Evolutionary conservation across 768 basidiomycete genomes (phyloP).

Genomic region (Podaxis sp.): DNA sequence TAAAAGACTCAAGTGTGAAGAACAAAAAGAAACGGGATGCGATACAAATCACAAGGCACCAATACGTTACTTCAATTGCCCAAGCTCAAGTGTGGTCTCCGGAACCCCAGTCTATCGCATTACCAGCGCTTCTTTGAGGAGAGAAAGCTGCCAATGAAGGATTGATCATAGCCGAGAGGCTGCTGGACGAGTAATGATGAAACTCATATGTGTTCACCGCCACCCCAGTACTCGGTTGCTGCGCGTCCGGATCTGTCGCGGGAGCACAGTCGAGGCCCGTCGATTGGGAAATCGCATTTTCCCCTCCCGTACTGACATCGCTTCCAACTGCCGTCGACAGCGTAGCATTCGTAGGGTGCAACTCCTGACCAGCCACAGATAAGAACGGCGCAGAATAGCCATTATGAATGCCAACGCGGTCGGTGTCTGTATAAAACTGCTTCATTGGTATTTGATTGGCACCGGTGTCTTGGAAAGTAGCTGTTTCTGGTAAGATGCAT

Average conservation of each 20-base stretch:
- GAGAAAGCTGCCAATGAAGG: neutral
- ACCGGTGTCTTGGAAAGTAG: neutral
- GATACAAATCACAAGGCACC: neutral
- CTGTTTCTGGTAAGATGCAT: neutral
- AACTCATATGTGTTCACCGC: neutral
- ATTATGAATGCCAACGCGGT: neutral
- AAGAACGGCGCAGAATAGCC: neutral
- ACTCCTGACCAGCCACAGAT: neutral
- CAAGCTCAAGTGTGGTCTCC: neutral
- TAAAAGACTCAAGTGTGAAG: neutral
- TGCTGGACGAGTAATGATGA: constrained; percentile 3
- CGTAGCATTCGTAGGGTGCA: neutral
- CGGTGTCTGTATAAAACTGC: neutral
- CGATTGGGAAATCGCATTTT: neutral
- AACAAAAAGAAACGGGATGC: neutral
- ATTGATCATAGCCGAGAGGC: constrained; percentile 14
- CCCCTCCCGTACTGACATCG: neutral
- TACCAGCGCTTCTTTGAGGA: neutral
- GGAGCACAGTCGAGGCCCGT: neutral
- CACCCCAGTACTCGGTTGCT: neutral
- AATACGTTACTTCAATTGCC: neutral
- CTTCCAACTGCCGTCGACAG: neutral
- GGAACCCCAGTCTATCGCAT: too few species aligned
- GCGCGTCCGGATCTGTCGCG: neutral
- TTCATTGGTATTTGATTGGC: neutral